Conservation (phyloP, 768 basidiomycete genomes). For the Dacryopinax primogenitus region DNA sequence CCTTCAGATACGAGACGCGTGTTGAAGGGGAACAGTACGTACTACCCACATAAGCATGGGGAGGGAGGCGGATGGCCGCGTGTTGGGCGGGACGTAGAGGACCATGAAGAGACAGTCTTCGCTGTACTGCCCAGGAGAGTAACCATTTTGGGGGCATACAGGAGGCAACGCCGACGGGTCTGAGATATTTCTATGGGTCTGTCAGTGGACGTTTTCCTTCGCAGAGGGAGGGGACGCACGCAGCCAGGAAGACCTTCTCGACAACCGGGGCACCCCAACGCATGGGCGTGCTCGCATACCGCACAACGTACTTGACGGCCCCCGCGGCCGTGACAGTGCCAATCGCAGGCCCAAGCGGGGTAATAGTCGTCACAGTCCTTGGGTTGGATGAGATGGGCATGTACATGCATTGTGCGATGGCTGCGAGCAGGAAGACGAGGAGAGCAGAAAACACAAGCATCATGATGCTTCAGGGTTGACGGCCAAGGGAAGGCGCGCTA, state of each 20-base stretch:
- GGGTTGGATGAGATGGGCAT: neutral
- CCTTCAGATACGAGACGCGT: neutral
- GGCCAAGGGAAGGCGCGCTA: neutral
- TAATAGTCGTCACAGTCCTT: neutral
- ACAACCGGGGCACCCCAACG: neutral
- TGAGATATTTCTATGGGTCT: constrained; percentile 24
- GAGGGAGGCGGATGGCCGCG: constrained; percentile 24
- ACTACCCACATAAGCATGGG: constrained; percentile 53
- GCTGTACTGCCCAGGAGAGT: constrained; percentile 32
- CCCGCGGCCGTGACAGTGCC: neutral
- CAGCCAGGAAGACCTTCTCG: neutral
- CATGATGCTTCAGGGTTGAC: neutral
- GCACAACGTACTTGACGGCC: neutral
- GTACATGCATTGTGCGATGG: constrained; percentile 3
- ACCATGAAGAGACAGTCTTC: constrained; percentile 79
- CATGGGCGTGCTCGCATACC: neutral
- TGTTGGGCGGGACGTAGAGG: constrained; percentile 46
- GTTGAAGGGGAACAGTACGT: neutral
- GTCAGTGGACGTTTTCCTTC: neutral
- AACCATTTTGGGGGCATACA: constrained; percentile 51
- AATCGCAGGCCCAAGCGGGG: neutral
- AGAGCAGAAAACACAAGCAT: neutral
- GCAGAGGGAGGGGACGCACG: neutral
- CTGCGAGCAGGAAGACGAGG: neutral
- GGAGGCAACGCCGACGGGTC: constrained; percentile 48